Evolutionary conservation across 2,329 filamentous ascomycete genomes (phyloP).

Genomic region (Xylariaceae sp.): DNA sequence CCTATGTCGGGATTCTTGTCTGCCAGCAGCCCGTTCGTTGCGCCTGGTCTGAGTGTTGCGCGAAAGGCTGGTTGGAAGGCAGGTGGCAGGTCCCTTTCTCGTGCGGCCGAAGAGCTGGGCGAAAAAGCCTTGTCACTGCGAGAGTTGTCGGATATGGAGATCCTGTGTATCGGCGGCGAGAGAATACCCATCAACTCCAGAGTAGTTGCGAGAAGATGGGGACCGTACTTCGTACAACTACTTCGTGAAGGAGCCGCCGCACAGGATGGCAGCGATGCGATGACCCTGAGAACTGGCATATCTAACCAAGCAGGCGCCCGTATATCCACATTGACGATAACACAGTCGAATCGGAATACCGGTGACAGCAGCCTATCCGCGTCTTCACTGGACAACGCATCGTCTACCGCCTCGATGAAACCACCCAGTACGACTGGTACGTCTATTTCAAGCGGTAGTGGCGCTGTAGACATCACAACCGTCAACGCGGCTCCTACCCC

Average conservation of each 20-base stretch:
- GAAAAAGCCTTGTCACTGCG: slow-evolving; percentile 70
- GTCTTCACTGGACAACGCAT: slow-evolving; percentile 35
- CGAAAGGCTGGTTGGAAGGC: slow-evolving; percentile 60
- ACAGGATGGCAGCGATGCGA: slow-evolving; percentile 66
- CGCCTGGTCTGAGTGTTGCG: slow-evolving; percentile 50
- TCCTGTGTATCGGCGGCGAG: slow-evolving; percentile 85
- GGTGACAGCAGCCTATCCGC: slow-evolving; percentile 45
- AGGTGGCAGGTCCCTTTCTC: slow-evolving; percentile 69
- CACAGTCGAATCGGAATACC: slow-evolving; percentile 54
- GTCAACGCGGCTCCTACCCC: slow-evolving; percentile 55
- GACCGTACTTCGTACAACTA: slow-evolving; percentile 90
- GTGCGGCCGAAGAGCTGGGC: slow-evolving; percentile 79
- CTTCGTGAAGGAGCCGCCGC: slow-evolving; percentile 73
- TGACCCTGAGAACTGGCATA: slow-evolving; percentile 64
- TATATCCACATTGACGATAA: slow-evolving; percentile 83
- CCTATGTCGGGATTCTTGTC: slow-evolving; percentile 82
- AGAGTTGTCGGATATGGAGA: slow-evolving; percentile 96
- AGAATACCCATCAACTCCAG: slow-evolving; percentile 91
- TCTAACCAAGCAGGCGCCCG: slow-evolving; percentile 55
- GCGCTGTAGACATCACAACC: slow-evolving; percentile 40
- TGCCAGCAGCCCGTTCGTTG: slow-evolving; percentile 65
- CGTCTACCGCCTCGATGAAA: slow-evolving; percentile 37
- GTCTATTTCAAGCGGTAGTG: slow-evolving; percentile 38
- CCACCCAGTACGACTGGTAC: slow-evolving; percentile 43
- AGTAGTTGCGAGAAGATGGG: slow-evolving; percentile 83